Evolutionary conservation across 2,329 filamentous ascomycete genomes (phyloP).

Genomic region (Diaporthe ampelina): DNA sequence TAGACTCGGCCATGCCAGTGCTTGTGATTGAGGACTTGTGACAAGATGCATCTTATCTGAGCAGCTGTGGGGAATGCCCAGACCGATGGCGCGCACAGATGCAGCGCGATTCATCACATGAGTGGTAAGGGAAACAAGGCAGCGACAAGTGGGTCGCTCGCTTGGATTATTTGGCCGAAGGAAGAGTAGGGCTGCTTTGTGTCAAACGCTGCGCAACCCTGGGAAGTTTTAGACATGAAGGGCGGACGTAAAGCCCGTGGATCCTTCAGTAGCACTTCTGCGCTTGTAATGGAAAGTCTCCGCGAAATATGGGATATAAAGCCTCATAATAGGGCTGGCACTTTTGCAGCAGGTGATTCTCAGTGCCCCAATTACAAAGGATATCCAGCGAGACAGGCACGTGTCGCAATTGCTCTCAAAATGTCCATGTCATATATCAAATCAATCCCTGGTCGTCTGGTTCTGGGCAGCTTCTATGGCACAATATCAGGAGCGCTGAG

Average conservation of each 20-base stretch:
- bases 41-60: neutral
- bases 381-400: too few species aligned
- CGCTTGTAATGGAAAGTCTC: neutral
- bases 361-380: neutral
- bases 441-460: slow-evolving; percentile 22
- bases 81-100: neutral
- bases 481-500: slow-evolving; percentile 15
- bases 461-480: slow-evolving; percentile 22
- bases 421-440: slow-evolving; percentile 7
- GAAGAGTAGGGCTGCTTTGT: neutral
- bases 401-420: neutral
- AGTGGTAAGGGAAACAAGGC: neutral
- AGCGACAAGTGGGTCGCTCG: neutral
- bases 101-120: neutral
- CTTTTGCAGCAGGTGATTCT: neutral
- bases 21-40: neutral
- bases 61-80: neutral
- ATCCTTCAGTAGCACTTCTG: neutral
- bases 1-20: neutral
- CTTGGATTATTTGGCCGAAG: too few species aligned
- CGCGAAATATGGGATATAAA: neutral
- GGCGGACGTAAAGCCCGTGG: neutral
- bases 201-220: neutral
- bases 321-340: neutral
- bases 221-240: neutral